Conservation (phyloP, 108 stramenopile species). For the Skeletonema marinoi region DNA sequence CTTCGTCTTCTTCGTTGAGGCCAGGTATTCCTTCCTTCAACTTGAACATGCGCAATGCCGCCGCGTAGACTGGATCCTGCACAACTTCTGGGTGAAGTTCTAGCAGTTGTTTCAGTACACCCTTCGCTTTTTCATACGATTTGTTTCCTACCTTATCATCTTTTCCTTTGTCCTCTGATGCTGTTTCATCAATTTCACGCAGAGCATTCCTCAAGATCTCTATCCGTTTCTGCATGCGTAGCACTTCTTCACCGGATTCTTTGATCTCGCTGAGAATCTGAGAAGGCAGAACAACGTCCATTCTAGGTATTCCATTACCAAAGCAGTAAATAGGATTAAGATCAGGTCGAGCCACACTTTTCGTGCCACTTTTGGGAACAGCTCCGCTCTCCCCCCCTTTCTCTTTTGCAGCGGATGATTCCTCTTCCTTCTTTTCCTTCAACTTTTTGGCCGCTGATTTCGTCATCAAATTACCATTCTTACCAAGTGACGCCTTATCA, state of each 20-base stretch:
- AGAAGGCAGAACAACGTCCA: constrained; percentile 33
- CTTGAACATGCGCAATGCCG: constrained; percentile 33
- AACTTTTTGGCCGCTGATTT: not conserved
- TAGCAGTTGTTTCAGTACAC: constrained; percentile 16
- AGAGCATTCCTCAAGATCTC: constrained; percentile 15
- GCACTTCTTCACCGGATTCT: constrained; percentile 33
- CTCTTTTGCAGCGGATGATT: not conserved
- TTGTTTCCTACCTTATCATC: not conserved
- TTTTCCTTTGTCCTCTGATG: not conserved
- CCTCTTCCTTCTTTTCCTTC: not conserved
- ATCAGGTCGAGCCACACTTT: constrained; percentile 5
- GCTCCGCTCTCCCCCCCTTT: constrained; percentile 1
- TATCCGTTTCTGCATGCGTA: constrained; percentile 24
- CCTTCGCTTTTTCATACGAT: constrained; percentile 3
- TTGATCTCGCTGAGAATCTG: constrained; percentile 15
- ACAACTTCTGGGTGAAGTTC: constrained; percentile 34
- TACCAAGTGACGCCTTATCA: constrained; percentile 6
- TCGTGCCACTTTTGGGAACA: not conserved
- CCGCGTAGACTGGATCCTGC: constrained; percentile 30
- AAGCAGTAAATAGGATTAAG: constrained; percentile 35
- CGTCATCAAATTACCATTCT: not conserved
- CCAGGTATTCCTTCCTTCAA: constrained; percentile 11
- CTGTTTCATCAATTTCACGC: not conserved
- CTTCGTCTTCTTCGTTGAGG: not conserved
- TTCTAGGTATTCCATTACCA: constrained; percentile 28